These are phyloP conservation scores for Rhododendron ovatum DNA, from an alignment of 148 eudicot species.

Conservation along the genomic window DNA sequence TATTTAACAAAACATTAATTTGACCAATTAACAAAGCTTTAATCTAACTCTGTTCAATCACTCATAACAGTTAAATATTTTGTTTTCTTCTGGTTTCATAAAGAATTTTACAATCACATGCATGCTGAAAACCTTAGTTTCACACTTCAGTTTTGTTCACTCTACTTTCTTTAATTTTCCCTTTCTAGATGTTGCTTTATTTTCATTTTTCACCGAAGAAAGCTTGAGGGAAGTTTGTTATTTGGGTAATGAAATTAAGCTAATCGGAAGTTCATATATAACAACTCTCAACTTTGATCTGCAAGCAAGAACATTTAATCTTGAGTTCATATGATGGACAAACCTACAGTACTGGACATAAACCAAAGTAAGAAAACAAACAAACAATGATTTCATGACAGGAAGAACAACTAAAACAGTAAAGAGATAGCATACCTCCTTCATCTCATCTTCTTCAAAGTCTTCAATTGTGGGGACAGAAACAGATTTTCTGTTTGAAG, in stretches of 20 bases:
- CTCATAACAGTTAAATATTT: neutral
- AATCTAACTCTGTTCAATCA: neutral
- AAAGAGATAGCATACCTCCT: slow-evolving; percentile 52
- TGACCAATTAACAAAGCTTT: neutral
- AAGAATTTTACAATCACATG: neutral
- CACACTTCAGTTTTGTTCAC: neutral
- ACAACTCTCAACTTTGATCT: neutral
- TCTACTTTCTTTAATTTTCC: neutral
- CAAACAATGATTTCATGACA: neutral
- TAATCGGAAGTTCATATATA: neutral
- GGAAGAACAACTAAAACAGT: neutral
- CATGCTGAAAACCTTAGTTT: neutral
- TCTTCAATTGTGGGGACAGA: slow-evolving; percentile 73
- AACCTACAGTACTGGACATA: neutral
- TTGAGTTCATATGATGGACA: neutral
- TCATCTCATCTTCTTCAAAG: slow-evolving; percentile 67
- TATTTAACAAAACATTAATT: neutral
- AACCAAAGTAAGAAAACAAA: neutral
- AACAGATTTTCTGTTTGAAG: slow-evolving; percentile 42
- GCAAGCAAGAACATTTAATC: neutral
- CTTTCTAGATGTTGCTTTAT: neutral
- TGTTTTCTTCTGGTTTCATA: neutral
- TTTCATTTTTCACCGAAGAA: neutral
- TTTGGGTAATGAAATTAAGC: neutral
- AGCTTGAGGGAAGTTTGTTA: neutral